Conservation (phyloP, 306 rosid genomes). For the Prunus fruticosa region DNA sequence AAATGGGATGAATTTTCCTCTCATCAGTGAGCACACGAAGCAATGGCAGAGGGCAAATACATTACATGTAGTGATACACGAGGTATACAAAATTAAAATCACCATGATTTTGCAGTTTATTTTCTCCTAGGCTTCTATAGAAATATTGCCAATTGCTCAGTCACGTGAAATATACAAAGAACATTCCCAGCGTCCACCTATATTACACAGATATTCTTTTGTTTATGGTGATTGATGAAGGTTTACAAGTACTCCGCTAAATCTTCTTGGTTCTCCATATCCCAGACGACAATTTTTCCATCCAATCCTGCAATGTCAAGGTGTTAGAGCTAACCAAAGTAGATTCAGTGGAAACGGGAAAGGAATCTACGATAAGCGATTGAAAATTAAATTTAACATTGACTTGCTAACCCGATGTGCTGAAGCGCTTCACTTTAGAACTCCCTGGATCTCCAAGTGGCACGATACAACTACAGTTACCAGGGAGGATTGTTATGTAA, state of each 20-base stretch:
- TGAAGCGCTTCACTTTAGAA: slow-evolving; percentile 57
- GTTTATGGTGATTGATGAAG: background rate
- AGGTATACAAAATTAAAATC: slow-evolving; percentile 13
- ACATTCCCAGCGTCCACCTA: background rate
- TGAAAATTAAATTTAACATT: background rate
- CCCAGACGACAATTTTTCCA: slow-evolving; percentile 84
- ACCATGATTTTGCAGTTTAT: background rate
- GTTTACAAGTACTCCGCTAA: slow-evolving; percentile 44
- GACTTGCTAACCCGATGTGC: slow-evolving; percentile 81
- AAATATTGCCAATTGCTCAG: slow-evolving; percentile 21
- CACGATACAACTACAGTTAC: slow-evolving; percentile 61
- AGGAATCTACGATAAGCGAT: slow-evolving; percentile 1
- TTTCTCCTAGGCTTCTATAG: slow-evolving; percentile 14
- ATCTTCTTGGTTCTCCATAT: slow-evolving; percentile 79
- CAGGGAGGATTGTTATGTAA: slow-evolving; percentile 26
- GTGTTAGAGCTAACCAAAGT: slow-evolving; percentile 10
- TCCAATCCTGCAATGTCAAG: slow-evolving; percentile 63
- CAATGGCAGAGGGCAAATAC: background rate
- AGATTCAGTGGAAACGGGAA: background rate
- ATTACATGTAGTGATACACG: slow-evolving; percentile 2
- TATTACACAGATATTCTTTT: slow-evolving; percentile 1
- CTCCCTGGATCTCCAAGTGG: slow-evolving; percentile 54
- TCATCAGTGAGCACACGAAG: background rate
- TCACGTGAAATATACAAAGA: slow-evolving; percentile 20
- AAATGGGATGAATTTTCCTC: background rate